Percentiles rank a stretch among this genome's conserved stretches.
These are phyloP conservation scores for Imleria badia DNA, from an alignment of 768 basidiomycete genomes.

Conservation along the genomic window DNA sequence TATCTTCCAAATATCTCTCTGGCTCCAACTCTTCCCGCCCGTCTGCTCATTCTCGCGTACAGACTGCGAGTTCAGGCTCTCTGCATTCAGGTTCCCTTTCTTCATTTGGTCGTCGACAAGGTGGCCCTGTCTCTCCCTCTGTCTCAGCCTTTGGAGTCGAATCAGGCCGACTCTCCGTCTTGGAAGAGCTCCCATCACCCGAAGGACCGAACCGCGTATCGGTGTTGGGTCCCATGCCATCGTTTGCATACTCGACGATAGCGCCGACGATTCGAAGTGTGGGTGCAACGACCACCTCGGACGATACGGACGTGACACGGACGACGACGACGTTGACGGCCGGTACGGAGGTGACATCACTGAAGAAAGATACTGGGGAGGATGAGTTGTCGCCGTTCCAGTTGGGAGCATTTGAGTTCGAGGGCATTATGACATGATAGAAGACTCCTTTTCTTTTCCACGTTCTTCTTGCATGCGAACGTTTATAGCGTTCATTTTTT, in stretches of 20 bases:
- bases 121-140: slow-evolving; percentile 43
- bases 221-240: slow-evolving; percentile 34
- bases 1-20: slow-evolving; percentile 44
- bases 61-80: slow-evolving; percentile 37
- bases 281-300: slow-evolving; percentile 31
- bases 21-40: slow-evolving; percentile 58
- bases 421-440: slow-evolving; percentile 11
- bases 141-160: slow-evolving; percentile 50
- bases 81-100: slow-evolving; percentile 54
- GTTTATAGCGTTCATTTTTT: background rate
- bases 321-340: slow-evolving; percentile 23
- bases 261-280: slow-evolving; percentile 34
- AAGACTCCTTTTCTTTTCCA: background rate
- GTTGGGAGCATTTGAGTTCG: slow-evolving; percentile 24
- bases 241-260: slow-evolving; percentile 27
- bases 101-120: slow-evolving; percentile 46
- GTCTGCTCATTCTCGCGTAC: slow-evolving; percentile 43
- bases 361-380: slow-evolving; percentile 13
- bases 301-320: slow-evolving; percentile 29
- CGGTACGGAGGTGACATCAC: slow-evolving; percentile 9
- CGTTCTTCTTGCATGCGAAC: slow-evolving; percentile 1
- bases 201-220: slow-evolving; percentile 26
- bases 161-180: slow-evolving; percentile 20
- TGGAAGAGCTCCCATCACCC: slow-evolving; percentile 22
- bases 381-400: slow-evolving; percentile 10